phyloP scores from a whole-genome alignment of 345 rosid genomes.

The Salix brachista region DNA sequence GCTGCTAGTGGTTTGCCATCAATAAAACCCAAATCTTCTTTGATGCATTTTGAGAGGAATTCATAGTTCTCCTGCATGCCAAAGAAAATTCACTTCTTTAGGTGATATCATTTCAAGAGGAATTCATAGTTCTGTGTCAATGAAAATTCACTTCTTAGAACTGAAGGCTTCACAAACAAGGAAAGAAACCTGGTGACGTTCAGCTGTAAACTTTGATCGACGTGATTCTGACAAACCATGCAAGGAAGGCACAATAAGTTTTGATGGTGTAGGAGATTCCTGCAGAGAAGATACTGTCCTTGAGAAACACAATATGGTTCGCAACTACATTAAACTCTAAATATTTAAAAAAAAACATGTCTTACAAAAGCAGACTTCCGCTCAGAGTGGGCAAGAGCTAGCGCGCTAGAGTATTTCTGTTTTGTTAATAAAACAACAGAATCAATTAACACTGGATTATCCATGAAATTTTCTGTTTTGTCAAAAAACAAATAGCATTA shows the following conservation, averaged over 20 bases:
- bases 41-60: slow-evolving; percentile 78
- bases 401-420: slow-evolving; percentile 59
- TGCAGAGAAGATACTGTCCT: slow-evolving; percentile 28
- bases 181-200: slow-evolving; percentile 70
- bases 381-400: slow-evolving; percentile 47
- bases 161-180: slow-evolving; percentile 5
- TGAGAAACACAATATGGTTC: not conserved
- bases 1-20: slow-evolving; percentile 89
- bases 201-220: slow-evolving; percentile 70
- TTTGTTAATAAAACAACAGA: slow-evolving; percentile 18
- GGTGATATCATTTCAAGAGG: slow-evolving; percentile 52
- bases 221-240: slow-evolving; percentile 77
- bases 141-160: slow-evolving; percentile 7
- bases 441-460: not conserved
- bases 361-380: slow-evolving; percentile 69
- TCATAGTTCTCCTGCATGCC: slow-evolving; percentile 75
- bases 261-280: slow-evolving; percentile 92
- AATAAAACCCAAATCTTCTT: slow-evolving; percentile 72
- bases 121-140: slow-evolving; percentile 61
- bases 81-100: slow-evolving; percentile 5
- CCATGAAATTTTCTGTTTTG: too few relatives aligned
- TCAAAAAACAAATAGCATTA: too few relatives aligned
- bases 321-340: slow-evolving; percentile 3
- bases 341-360: slow-evolving; percentile 4
- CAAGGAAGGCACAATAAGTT: slow-evolving; percentile 60